phyloP scores from a whole-genome alignment of 148 eudicot genomes.

The Rhododendron kiyosumense region DNA sequence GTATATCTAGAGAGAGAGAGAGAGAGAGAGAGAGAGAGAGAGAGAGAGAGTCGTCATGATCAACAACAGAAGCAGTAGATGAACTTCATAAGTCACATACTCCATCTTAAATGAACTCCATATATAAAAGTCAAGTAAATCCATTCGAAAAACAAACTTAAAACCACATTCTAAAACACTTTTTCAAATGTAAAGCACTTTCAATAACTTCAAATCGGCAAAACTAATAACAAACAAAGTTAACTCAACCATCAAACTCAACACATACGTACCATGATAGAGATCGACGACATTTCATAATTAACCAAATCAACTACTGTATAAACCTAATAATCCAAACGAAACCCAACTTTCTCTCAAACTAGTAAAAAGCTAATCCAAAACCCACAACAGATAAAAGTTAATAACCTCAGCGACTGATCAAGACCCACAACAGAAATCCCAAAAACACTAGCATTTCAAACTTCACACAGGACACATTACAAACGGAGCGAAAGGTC shows the following conservation, averaged over 20 bases:
- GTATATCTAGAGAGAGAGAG: background rate
- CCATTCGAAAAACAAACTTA: background rate
- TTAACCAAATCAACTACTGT: no score
- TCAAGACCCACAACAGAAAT: background rate
- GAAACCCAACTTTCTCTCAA: background rate
- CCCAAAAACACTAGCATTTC: background rate
- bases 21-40: slow-evolving; percentile 4
- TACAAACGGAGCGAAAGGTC: slow-evolving; percentile 7
- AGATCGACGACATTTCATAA: no score
- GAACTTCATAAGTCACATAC: no score
- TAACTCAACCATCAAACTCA: background rate
- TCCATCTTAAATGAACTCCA: background rate
- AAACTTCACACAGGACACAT: background rate
- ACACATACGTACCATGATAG: background rate
- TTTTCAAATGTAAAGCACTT: background rate
- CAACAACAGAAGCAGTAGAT: background rate
- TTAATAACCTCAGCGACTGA: background rate
- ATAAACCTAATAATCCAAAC: background rate
- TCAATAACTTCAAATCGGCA: background rate
- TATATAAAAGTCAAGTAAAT: background rate
- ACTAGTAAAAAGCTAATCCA: background rate
- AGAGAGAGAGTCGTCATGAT: background rate
- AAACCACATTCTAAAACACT: background rate
- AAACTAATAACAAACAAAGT: background rate
- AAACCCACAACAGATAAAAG: no score